Base-by-base conservation (phyloP, 495 filamentous ascomycete genomes). In the Letharia lupina region DNA sequence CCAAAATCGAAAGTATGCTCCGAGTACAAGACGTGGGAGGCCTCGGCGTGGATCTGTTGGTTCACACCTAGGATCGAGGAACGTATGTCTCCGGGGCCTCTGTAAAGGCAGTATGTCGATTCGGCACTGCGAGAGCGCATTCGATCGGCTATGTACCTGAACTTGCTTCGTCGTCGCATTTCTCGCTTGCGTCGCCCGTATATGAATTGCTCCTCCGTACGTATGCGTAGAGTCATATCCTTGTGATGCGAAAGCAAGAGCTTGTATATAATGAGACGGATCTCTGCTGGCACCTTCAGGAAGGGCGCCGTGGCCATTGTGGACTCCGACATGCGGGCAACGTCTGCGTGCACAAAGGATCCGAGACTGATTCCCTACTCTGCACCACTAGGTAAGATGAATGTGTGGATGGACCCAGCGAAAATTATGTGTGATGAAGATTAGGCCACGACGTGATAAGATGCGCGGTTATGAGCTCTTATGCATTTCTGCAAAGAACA, bases 1-100 rank as follows among this genome's bases (percentile, higher is more conserved):
- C 76, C 77, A 71, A 86, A 85, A 66, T 77, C 75, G 71, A 86
- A 84, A 4, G 72, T 74, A 67, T 82, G 79, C n/a, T 68, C 65
- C 9, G 72, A 72, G 70, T 86, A 86, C 37, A 86, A 73, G 1
- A 82, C n/a, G 33, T 76, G 70, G 35, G 77, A 69, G 23, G 78
- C 77, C 71, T 86, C 83, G 44, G 69, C 68, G 71, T 84, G 74
- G 57, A 81, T 77, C 60, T 76, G 76, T 28, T 71, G 75, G 73
- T 72, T 80, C 8, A 78, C 76, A 3, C 70, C 57, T 64, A 86
- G 77, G 52, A 84, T 76, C 8, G 61, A 60, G n/a, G 62, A 28
- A 76, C 75, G 65, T 69, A 78, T 44, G 61, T 54, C 47, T 15
- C 47, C 56, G 39, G 63, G 61, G 57, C 52, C 40, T 44, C 31